Evolutionary conservation across 2,329 filamentous ascomycete genomes (phyloP).

Genomic region (Cytospora piceicola): DNA sequence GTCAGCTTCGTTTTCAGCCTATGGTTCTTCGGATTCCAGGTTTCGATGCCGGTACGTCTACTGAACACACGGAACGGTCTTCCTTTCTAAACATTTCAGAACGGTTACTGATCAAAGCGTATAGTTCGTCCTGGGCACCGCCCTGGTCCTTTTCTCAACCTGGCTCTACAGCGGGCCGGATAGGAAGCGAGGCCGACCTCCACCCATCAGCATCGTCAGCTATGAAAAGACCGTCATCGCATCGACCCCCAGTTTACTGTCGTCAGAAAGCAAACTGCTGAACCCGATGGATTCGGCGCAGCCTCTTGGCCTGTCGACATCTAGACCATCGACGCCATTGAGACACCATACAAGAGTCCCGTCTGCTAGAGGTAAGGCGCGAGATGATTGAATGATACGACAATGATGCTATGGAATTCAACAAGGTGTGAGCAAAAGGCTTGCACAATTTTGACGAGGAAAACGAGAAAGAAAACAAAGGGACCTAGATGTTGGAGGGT

Average conservation of each 20-base stretch:
- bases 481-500: background rate
- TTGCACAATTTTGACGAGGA: background rate
- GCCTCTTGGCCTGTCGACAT: conserved; percentile 47
- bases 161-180: conserved; percentile 81
- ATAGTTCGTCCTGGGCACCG: conserved; percentile 82
- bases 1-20: conserved; percentile 85
- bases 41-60: conserved; percentile 70
- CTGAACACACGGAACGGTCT: conserved; percentile 10
- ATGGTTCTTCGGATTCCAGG: conserved; percentile 79
- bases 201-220: conserved; percentile 69
- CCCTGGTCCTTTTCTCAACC: conserved; percentile 77
- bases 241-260: conserved; percentile 43
- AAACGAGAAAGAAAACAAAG: background rate
- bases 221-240: conserved; percentile 77
- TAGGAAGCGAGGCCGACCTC: conserved; percentile 61
- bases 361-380: conserved; percentile 45
- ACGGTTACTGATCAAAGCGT: conserved; percentile 24
- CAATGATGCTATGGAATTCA: background rate
- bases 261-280: conserved; percentile 41
- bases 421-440: background rate
- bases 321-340: conserved; percentile 52
- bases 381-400: conserved; percentile 41
- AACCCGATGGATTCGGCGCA: conserved; percentile 48
- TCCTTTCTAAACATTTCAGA: conserved; percentile 22
- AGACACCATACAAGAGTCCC: conserved; percentile 40